phyloP scores from a whole-genome alignment of 768 basidiomycete species.

The Phanerochaete carnosa region DNA sequence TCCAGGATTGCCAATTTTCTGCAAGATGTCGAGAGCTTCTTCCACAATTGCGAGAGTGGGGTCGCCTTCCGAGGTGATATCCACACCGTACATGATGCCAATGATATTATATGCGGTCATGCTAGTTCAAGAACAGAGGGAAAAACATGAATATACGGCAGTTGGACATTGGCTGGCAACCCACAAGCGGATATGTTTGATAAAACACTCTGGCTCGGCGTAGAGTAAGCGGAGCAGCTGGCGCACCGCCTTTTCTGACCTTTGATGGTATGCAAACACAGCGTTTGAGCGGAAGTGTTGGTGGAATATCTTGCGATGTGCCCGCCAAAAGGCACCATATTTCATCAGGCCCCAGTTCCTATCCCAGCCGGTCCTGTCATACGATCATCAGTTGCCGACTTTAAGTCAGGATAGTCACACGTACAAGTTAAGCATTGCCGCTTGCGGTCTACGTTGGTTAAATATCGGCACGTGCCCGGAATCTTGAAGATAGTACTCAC shows the following conservation, averaged over 20 bases:
- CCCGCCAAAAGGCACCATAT: constrained; percentile 11
- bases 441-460: background rate
- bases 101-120: constrained; percentile 13
- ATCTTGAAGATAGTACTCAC: background rate
- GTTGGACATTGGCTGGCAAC: background rate
- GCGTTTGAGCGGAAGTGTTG: constrained; percentile 3
- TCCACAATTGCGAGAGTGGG: constrained; percentile 11
- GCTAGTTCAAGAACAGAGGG: background rate
- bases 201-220: constrained; percentile 24
- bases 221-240: constrained; percentile 22
- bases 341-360: constrained; percentile 4
- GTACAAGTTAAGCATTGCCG: background rate
- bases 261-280: constrained; percentile 16
- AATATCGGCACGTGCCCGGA: background rate
- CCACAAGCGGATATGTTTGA: background rate
- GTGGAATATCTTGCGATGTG: constrained; percentile 6
- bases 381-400: background rate
- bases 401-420: background rate
- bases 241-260: constrained; percentile 22
- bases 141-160: no score
- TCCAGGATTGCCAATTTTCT: background rate
- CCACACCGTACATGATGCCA: constrained; percentile 12
- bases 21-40: constrained; percentile 1
- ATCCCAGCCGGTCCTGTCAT: constrained; percentile 4
- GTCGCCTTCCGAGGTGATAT: constrained; percentile 14